phyloP scores from a whole-genome alignment of 495 filamentous ascomycete species.

The Neurospora sp. region DNA sequence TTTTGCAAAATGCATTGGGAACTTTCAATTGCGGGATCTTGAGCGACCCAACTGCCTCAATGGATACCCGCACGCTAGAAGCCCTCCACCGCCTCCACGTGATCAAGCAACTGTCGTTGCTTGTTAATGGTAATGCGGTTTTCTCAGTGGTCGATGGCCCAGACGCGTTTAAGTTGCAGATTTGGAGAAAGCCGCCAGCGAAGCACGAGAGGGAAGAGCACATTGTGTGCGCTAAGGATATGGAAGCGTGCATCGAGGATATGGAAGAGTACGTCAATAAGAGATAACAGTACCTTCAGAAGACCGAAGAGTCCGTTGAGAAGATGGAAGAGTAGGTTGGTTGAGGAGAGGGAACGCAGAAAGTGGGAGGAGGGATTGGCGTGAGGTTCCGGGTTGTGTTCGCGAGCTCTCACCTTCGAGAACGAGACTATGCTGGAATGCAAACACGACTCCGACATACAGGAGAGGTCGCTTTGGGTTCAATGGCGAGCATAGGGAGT shows the following conservation, averaged over 20 bases:
- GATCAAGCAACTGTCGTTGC: not conserved
- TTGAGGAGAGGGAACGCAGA: not conserved
- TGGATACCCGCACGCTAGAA: not conserved
- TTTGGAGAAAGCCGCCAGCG: not conserved
- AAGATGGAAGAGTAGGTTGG: not conserved
- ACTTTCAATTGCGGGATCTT: too few species aligned
- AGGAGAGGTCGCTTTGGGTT: not conserved
- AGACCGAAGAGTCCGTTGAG: too few species aligned
- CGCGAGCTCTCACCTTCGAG: not conserved
- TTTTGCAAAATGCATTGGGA: too few species aligned
- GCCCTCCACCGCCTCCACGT: not conserved
- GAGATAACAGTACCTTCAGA: too few species aligned
- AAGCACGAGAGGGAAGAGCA: not conserved
- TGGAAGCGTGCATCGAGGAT: too few species aligned
- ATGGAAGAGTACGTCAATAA: too few species aligned
- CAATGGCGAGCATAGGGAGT: not conserved
- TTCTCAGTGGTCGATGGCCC: not conserved
- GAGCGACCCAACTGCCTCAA: not conserved
- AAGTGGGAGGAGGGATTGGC: not conserved
- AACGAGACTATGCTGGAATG: not conserved
- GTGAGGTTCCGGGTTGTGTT: not conserved
- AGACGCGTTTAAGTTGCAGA: not conserved
- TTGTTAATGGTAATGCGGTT: not conserved
- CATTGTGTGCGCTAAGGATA: too few species aligned
- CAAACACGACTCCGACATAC: not conserved